These are phyloP conservation scores for Cercospora sp. DNA, from an alignment of 2,329 filamentous ascomycete species.

Conservation along the genomic window DNA sequence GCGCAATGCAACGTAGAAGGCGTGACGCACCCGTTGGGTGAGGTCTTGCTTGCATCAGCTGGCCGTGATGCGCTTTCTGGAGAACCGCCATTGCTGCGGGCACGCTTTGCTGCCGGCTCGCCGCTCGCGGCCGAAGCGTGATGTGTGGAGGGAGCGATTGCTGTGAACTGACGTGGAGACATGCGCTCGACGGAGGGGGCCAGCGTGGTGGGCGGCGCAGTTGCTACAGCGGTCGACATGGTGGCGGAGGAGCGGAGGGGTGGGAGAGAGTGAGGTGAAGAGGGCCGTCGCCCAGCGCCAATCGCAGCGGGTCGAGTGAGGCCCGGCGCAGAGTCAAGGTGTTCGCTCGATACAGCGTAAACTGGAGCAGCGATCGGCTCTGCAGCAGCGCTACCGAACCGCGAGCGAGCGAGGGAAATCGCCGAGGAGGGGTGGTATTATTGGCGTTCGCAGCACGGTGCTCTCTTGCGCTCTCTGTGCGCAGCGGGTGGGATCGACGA, in stretches of 20 bases:
- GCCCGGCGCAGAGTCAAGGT: slow-evolving; percentile 2
- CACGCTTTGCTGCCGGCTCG: slow-evolving; percentile 37
- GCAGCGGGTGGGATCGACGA: background rate
- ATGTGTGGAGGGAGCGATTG: slow-evolving; percentile 44
- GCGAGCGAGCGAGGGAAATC: background rate
- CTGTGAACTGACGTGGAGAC: slow-evolving; percentile 47
- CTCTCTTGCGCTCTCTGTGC: background rate
- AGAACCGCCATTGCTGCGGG: slow-evolving; percentile 39
- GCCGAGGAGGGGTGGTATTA: slow-evolving; percentile 8
- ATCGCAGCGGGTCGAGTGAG: slow-evolving; percentile 5
- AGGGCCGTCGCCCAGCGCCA: slow-evolving; percentile 3
- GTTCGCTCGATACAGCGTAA: background rate
- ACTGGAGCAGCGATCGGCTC: slow-evolving; percentile 20
- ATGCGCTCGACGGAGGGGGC: slow-evolving; percentile 40
- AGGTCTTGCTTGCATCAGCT: slow-evolving; percentile 51
- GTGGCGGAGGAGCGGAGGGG: slow-evolving; percentile 22
- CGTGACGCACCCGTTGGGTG: slow-evolving; percentile 50
- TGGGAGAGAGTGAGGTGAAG: slow-evolving; percentile 11
- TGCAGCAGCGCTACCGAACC: slow-evolving; percentile 16
- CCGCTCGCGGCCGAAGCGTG: slow-evolving; percentile 24
- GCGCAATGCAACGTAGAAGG: slow-evolving; percentile 11
- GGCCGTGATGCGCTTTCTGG: slow-evolving; percentile 29
- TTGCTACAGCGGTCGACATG: slow-evolving; percentile 51
- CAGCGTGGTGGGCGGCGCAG: slow-evolving; percentile 44
- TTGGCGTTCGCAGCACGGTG: background rate